Conservation (phyloP, 805 yeast genomes). For the Sugiyamaella floridensis region DNA sequence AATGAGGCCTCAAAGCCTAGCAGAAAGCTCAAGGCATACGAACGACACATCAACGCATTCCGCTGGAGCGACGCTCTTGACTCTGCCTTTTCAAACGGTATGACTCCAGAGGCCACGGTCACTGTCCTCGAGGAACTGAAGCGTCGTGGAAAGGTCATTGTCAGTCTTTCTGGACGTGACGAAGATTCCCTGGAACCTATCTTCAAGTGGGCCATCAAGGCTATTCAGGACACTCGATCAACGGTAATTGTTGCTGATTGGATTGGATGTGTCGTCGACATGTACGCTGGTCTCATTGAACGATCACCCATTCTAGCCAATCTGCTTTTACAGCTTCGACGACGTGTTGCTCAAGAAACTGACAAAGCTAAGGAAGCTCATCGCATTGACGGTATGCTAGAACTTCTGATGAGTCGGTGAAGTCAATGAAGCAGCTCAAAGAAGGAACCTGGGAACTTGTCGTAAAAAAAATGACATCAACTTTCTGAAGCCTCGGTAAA, state of each 20-base stretch:
- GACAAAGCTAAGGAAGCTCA: constrained; percentile 80
- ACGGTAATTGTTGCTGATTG: constrained; percentile 59
- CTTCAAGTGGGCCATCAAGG: constrained; percentile 71
- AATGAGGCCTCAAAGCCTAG: constrained; percentile 47
- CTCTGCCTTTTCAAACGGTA: constrained; percentile 71
- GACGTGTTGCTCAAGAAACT: constrained; percentile 58
- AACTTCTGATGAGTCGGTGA: constrained; percentile 49
- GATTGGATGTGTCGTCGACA: constrained; percentile 57
- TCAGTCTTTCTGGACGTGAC: constrained; percentile 75
- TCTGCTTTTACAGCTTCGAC: constrained; percentile 49
- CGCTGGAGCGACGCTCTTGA: constrained; percentile 92
- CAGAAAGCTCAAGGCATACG: constrained; percentile 73
- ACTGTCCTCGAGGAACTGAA: constrained; percentile 82
- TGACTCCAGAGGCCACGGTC: constrained; percentile 70
- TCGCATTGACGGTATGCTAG: constrained; percentile 89
- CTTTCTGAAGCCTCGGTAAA: no score
- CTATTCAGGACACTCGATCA: constrained; percentile 73
- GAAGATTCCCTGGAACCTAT: constrained; percentile 81
- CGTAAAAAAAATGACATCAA: no score
- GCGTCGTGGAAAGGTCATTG: constrained; percentile 79
- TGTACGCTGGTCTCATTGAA: constrained; percentile 70
- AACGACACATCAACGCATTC: constrained; percentile 76
- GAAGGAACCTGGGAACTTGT: no score
- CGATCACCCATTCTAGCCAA: constrained; percentile 73
- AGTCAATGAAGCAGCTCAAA: no score